Percentiles rank a stretch among this genome's conserved stretches.
These are phyloP conservation scores for Poteriospumella lacustris DNA, from an alignment of 108 stramenopile species.

Conservation along the genomic window DNA sequence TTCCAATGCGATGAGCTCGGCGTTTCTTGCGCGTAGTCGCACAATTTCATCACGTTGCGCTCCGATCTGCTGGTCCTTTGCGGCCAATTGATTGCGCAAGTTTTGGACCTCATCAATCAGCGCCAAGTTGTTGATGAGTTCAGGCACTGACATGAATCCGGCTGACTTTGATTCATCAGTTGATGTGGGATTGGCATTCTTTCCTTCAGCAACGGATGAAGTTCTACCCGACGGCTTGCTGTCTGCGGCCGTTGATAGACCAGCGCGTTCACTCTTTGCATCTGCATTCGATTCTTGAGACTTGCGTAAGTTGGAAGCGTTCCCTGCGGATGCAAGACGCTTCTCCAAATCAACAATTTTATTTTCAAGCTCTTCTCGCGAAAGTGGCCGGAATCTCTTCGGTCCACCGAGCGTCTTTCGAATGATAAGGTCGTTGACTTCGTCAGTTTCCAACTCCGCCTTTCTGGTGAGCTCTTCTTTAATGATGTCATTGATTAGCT, in stretches of 20 bases:
- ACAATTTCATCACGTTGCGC: neutral
- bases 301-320: too few relatives aligned
- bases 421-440: slow-evolving; percentile 23
- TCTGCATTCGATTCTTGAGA: neutral
- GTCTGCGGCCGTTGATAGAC: too few relatives aligned
- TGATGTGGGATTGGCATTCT: neutral
- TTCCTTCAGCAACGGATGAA: neutral
- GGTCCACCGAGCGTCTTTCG: slow-evolving; percentile 23
- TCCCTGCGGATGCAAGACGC: too few relatives aligned
- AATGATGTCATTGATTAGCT: slow-evolving; percentile 16
- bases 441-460: neutral
- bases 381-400: slow-evolving; percentile 24
- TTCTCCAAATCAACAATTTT: slow-evolving; percentile 23
- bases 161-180: neutral
- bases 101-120: neutral
- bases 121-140: neutral
- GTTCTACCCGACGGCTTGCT: neutral
- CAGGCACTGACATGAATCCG: too few relatives aligned
- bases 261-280: too few relatives aligned
- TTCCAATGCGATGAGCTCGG: neutral
- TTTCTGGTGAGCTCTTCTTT: slow-evolving; percentile 22
- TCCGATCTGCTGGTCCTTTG: neutral
- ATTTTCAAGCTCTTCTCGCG: slow-evolving; percentile 27
- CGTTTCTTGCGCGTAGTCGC: neutral
- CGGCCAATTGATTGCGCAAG: neutral